Base-by-base conservation (phyloP, 2,329 filamentous ascomycete species). In the Bretziella fagacearum region DNA sequence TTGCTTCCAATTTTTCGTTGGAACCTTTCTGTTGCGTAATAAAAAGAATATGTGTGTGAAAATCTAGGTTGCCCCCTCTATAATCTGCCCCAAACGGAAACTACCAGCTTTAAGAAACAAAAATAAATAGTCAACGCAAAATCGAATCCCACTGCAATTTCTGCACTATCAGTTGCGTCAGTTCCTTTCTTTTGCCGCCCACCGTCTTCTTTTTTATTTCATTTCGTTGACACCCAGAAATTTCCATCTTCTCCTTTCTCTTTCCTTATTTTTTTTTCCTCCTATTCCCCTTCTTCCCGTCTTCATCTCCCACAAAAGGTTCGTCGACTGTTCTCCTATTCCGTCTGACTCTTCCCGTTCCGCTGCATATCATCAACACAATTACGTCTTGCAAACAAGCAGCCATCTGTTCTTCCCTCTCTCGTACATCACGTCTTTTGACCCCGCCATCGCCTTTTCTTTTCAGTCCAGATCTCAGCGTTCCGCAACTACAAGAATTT, bases 361-460 rank as follows among this genome's bases (percentile, higher is more conserved):
- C 22, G 23, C 20, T 42, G 39, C 23, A 27, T 27, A 18, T 42
- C 39, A 17, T 27, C 39, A 42, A 15, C 27, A 17, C 20, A 18
- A 26, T 42, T 26, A 13, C 7, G n/a, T 42, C 25, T 42, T n/a
- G 20, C 20, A 17, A 33, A 42, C 23, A 42, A 11, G 33, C 15
- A 6, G 7, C 15, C 18, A 36, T 15, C 33, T 15, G 33, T 5
- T 36, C 15, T 36, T 36, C 33, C 33, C 33, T 36, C 13, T 36
- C 39, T 13, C 39, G 15, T 25, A 13, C 18, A 42, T 42, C 39
- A 42, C 39, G 39, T 27, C 39, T 42, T 42, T 13, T 23, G 23
- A 42, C 39, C 39, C 39, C 39, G 39, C 39, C 39, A 42, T 42
- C 39, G 39, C 22, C 25, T 42, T 42, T 42, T 36, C 15, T 37